A percentile compares a stretch with the other conserved stretches of the same genome.
phyloP scores from a whole-genome alignment of 2,329 filamentous ascomycete species.

The Xenoacremonium recifei region DNA sequence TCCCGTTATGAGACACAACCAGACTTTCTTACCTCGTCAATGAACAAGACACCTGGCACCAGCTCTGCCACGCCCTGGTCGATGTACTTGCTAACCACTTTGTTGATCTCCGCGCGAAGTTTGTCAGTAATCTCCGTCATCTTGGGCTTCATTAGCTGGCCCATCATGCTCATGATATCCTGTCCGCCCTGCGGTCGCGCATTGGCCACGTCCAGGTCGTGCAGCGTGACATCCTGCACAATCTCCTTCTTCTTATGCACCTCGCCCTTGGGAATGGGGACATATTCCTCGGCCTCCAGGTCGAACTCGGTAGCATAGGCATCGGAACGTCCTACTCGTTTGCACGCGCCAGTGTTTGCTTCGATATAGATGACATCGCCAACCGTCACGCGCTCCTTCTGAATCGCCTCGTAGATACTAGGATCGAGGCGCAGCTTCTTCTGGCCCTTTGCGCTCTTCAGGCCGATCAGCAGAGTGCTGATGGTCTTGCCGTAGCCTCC shows the following conservation, averaged over 20 bases:
- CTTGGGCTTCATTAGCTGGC: slow-evolving; percentile 98
- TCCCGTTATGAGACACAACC: slow-evolving; percentile 13
- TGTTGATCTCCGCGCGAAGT: slow-evolving; percentile 93
- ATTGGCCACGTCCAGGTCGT: slow-evolving; percentile 95
- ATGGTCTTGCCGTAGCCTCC: slow-evolving; percentile 98
- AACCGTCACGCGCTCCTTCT: slow-evolving; percentile 94
- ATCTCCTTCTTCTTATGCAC: slow-evolving; percentile 99
- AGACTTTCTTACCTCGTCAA: slow-evolving; percentile 74
- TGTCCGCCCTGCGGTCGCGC: slow-evolving; percentile 93
- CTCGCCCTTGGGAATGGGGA: slow-evolving; percentile 96
- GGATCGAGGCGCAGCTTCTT: slow-evolving; percentile 97
- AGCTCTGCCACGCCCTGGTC: slow-evolving; percentile 97
- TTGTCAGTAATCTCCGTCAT: slow-evolving; percentile 99
- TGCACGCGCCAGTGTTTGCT: slow-evolving; percentile 97
- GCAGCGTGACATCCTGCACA: slow-evolving; percentile 95
- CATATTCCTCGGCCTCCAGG: slow-evolving; percentile 97
- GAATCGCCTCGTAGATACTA: slow-evolving; percentile 98
- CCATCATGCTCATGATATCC: slow-evolving; percentile 99
- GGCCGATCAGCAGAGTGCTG: slow-evolving; percentile 86
- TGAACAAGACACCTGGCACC: slow-evolving; percentile 97
- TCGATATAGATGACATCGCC: slow-evolving; percentile 99
- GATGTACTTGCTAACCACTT: slow-evolving; percentile 98
- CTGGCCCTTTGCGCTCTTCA: slow-evolving; percentile 94
- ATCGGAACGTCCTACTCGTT: slow-evolving; percentile 92
- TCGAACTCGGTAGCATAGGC: slow-evolving; percentile 99